Base-by-base conservation (phyloP, 1,284 basidiomycete species). In the Moesziomyces parantarcticus region DNA sequence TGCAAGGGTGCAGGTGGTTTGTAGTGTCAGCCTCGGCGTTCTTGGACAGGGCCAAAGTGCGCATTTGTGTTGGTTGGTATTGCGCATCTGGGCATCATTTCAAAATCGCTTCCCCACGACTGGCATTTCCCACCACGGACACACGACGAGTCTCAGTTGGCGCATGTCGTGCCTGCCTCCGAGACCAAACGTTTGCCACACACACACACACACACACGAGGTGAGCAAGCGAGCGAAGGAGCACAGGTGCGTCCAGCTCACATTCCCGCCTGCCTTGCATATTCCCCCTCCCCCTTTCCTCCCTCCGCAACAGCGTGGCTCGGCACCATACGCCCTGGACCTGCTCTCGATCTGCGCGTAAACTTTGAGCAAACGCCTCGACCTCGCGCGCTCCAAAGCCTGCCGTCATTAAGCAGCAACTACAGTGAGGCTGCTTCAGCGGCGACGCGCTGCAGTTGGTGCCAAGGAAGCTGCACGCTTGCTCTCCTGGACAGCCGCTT, bases 1-100 rank as follows among this genome's bases (percentile, higher is more conserved):
- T 62, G 59, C 59, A 55, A 51, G 48, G 47, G 29, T 55, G 53
- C 53, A 51, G 51, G 32, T 16, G 10, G 22, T 42, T 58, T 64
- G 62, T 64, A 64, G 34, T 53, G 43, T 45, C n/a, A 34, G 34
- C 48, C 63, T 66, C 58, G 63, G 63, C 63, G 63, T 60, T 66
- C 20, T 60, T 57, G 34, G 41, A 52, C 34, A 23, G 22, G 14
- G 13, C 39, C 23, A 21, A 36, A 50, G 20, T 22, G 36, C 34
- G 11, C 11, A 50, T 23, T 49, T 1, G 29, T 32, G 29, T 32
- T 13, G 29, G 29, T 32, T 32, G 29, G 29, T 32, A 32, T 32
- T 29, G n/a, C n/a, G n/a, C n/a, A n/a, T n/a, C n/a, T 46, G 45
- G 9, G 25, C 13, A 22, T 29, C 7, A 41, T 32, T 26, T 41